Base-by-base conservation (phyloP, 2,329 filamentous ascomycete species). In the Coniella vitis region DNA sequence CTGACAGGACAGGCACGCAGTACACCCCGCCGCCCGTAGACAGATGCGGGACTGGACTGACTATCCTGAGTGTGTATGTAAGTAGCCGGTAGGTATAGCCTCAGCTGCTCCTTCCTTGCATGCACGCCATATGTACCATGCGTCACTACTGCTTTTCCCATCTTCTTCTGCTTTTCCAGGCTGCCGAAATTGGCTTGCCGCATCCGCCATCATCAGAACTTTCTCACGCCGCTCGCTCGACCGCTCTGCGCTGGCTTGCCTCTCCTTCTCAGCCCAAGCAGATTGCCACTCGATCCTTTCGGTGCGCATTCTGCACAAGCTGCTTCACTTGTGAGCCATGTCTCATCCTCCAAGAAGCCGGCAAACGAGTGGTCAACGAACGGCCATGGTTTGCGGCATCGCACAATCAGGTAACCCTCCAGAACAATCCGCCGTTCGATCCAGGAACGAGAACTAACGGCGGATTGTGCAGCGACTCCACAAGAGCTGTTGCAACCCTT, bases 401-500 rank as follows among this genome's bases (percentile, higher is more conserved):
- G 25, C n/a, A 13, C 40, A 19, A 16, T 7, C 22, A 34, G 25
- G 13, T 21, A n/a, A 7, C 40, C 1, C n/a, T 31, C 29, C 25
- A 36, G 7, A 5, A 36, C 34, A 16, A 14, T 36, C n/a, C 34
- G 14, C 25, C 10, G 25, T 29, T 31, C 38, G 25, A 42, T 42
- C 19, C 40, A 42, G 40, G 29, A 32, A 32, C 40, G 20, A 42
- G 40, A 34, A 34, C 17, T 32, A 29, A 41, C 38, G 29, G 37
- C 40, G 25, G 25, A 34, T 42, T 22, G n/a, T 42, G 40, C 40
- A 42, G 40, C 40, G 40, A 32, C 40, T 8, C 25, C 40, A 42
- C 40, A 32, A 42, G 29, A 42, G 40, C 40, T 42, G 13, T 12
- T 25, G 14, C 13, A 29, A 41, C 29, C 38, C 38, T 12, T 41